Percentiles rank a stretch among this genome's conserved stretches.
These are phyloP conservation scores for Phytophthora cactorum DNA, from an alignment of 352 stramenopile genomes.

Conservation along the genomic window DNA sequence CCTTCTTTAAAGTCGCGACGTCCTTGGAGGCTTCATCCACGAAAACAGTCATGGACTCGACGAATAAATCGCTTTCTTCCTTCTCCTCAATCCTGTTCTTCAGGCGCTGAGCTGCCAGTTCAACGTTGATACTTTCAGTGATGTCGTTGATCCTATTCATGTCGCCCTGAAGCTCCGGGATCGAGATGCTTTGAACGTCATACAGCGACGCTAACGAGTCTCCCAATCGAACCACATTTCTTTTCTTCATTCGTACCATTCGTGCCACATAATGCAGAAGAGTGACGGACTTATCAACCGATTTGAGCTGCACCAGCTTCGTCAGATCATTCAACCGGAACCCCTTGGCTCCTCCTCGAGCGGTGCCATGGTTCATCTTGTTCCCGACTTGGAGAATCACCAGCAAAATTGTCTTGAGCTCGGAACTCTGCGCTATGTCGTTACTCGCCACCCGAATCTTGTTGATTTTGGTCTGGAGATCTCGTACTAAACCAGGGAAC, in stretches of 20 bases:
- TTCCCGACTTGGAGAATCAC: conserved; percentile 85
- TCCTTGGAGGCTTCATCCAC: conserved; percentile 46
- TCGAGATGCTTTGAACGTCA: conserved; percentile 80
- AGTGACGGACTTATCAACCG: conserved; percentile 62
- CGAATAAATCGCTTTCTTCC: conserved; percentile 65
- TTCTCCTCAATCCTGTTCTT: conserved; percentile 83
- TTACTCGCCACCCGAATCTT: conserved; percentile 64
- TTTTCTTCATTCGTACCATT: conserved; percentile 74
- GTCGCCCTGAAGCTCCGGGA: conserved; percentile 72
- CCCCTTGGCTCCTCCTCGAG: conserved; percentile 68
- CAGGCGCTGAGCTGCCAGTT: conserved; percentile 69
- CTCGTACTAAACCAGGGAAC: conserved; percentile 64
- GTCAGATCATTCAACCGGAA: conserved; percentile 72
- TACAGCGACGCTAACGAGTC: conserved; percentile 74
- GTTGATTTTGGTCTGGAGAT: conserved; percentile 71
- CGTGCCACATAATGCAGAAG: conserved; percentile 78
- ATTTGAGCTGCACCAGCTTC: conserved; percentile 78
- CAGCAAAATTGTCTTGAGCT: conserved; percentile 74
- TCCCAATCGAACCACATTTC: conserved; percentile 62
- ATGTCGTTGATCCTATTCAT: conserved; percentile 73
- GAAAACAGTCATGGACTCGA: conserved; percentile 72
- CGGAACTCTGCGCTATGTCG: conserved; percentile 64
- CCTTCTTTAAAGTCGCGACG: conserved; percentile 44
- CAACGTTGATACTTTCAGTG: conserved; percentile 63
- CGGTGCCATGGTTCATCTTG: conserved; percentile 86